These are phyloP conservation scores for Fusarium armeniacum DNA, from an alignment of 2,329 filamentous ascomycete species.

Conservation along the genomic window DNA sequence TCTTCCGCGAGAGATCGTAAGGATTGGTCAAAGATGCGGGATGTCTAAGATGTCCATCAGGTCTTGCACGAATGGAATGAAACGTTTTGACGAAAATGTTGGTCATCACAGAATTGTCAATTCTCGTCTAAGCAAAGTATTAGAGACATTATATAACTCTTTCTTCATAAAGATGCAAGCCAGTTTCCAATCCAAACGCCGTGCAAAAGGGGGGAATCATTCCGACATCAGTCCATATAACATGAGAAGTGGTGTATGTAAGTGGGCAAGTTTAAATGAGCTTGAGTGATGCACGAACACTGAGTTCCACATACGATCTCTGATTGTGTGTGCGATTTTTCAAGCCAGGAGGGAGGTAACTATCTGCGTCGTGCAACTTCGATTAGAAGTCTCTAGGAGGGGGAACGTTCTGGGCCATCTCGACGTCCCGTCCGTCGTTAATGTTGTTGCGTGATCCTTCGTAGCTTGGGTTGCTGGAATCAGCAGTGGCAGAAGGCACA, in stretches of 20 bases:
- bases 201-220: conserved; percentile 41
- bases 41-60: neutral
- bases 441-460: conserved; percentile 29
- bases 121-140: neutral
- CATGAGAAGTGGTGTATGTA: conserved; percentile 1
- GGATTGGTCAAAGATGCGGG: neutral
- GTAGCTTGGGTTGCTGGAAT: conserved; percentile 33
- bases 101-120: neutral
- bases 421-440: conserved; percentile 27
- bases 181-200: conserved; percentile 33
- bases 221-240: conserved; percentile 32
- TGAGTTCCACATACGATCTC: neutral
- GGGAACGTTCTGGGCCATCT: conserved; percentile 35
- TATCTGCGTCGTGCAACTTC: neutral
- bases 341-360: too few species aligned
- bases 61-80: neutral
- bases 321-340: neutral
- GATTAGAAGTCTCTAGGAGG: conserved; percentile 34
- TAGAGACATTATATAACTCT: neutral
- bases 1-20: neutral
- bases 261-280: neutral
- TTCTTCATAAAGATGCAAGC: neutral
- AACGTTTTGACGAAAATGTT: neutral
- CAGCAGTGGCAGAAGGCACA: conserved; percentile 35
- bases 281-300: neutral